Base-by-base conservation (phyloP, 2,329 filamentous ascomycete genomes). In the Botrytis byssoidea region DNA sequence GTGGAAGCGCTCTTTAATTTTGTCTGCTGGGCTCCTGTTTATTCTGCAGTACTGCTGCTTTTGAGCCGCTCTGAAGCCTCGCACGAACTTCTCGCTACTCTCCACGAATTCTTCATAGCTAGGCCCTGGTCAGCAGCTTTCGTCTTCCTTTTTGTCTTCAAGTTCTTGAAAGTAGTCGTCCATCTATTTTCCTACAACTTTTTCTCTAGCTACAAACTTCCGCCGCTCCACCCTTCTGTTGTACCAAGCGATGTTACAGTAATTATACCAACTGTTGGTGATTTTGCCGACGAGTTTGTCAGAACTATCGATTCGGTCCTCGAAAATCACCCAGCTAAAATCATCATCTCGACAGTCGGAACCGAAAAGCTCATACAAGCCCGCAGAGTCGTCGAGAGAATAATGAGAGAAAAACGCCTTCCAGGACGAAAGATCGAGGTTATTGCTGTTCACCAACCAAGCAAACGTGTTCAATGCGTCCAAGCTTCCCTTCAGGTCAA, bases 241-340 rank as follows among this genome's bases (percentile, higher is more conserved):
- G 46, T 40, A 2, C 51, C 73, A 10, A 55, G 35, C 42, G 76
- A 79, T 74, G 76, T 79, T 29, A 79, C 77, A 18, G 78, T 78
- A 25, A 75, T 79, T 20, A 72, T 79, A 46, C 72, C 77, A 40
- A 71, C n/a, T 22, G 65, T 79, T 22, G 73, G 78, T 20, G n/a
- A 69, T 14, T 74, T 77, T 55, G 74, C 64, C 5, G n/a, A 59
- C 1, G 76, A 75, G n/a, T 75, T 77, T n/a, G 29, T 40, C 2
- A 32, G 70, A 18, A 74, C 70, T 8, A 51, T 78, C 42, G 18
- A 74, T 9, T 61, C 57, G 0, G 74, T 77, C 14, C 29, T 77
- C 10, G 72, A 35, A 4, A 77, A 77, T 29, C 6, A 32, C 6
- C 77, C 77, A 18, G 60, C 64, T 8, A 55, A 71, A 60, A 74